Conservation (phyloP, 768 basidiomycete genomes). For the Trametopsis cervina region DNA sequence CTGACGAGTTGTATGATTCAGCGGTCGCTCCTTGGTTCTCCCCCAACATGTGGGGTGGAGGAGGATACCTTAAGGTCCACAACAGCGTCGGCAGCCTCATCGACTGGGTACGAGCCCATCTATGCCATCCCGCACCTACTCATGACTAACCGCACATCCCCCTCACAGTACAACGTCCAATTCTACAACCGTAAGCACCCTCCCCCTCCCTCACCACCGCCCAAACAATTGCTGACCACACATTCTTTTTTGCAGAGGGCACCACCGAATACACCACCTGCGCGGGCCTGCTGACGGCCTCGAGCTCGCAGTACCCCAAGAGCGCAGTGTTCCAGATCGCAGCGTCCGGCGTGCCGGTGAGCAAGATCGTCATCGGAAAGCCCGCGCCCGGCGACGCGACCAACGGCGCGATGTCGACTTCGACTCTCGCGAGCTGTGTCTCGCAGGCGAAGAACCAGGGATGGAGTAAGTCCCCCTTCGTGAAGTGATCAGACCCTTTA, state of each 20-base stretch:
- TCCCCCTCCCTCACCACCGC: not conserved
- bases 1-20: conserved; percentile 16
- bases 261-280: conserved; percentile 59
- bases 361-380: conserved; percentile 54
- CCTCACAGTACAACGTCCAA: conserved; percentile 33
- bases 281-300: conserved; percentile 46
- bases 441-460: conserved; percentile 51
- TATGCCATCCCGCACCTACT: not conserved
- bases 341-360: conserved; percentile 35
- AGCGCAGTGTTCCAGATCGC: conserved; percentile 50
- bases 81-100: conserved; percentile 33
- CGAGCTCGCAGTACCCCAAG: conserved; percentile 55
- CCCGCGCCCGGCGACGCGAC: conserved; percentile 37
- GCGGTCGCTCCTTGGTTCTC: conserved; percentile 42
- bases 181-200: conserved; percentile 29
- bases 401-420: conserved; percentile 52
- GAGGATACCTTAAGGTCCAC: conserved; percentile 35
- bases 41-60: conserved; percentile 27
- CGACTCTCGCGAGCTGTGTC: conserved; percentile 53
- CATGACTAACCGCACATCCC: not conserved
- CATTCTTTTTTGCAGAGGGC: conserved; percentile 39
- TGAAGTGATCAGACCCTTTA: too few species aligned
- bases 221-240: not conserved
- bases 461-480: conserved; percentile 52
- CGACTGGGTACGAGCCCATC: conserved; percentile 31